These are phyloP conservation scores for Coccomyxa subellipsoidea DNA, from an alignment of 163 green algal species.

Conservation along the genomic window DNA sequence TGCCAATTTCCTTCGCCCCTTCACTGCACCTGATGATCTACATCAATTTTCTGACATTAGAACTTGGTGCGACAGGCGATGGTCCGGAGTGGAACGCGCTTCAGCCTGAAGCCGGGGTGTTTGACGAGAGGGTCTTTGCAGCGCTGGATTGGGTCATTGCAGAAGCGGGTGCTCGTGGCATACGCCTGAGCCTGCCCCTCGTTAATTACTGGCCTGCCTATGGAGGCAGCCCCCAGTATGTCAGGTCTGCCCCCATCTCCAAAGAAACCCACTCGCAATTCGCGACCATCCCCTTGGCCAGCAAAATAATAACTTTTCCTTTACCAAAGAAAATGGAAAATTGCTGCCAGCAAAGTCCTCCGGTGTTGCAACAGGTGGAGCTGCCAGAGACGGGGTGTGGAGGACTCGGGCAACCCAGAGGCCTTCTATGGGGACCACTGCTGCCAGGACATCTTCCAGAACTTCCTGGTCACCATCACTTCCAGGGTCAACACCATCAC, in stretches of 20 bases:
- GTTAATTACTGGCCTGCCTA: constrained; percentile 78
- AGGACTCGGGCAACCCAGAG: constrained; percentile 13
- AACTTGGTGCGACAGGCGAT: constrained; percentile 11
- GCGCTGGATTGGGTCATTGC: constrained; percentile 52
- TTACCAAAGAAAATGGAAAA: no score
- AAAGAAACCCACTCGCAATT: background rate
- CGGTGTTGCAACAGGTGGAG: constrained; percentile 20
- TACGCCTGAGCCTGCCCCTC: constrained; percentile 59
- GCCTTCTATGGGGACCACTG: constrained; percentile 45
- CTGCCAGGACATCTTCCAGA: constrained; percentile 41
- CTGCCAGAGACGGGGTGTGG: constrained; percentile 11
- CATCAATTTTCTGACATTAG: no score
- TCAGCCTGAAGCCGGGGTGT: constrained; percentile 36
- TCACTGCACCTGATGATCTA: no score
- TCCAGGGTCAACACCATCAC: constrained; percentile 38
- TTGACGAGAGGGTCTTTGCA: constrained; percentile 43
- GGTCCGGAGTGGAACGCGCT: constrained; percentile 49
- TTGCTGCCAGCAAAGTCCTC: no score
- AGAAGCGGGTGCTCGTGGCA: constrained; percentile 26
- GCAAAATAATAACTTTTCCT: no score
- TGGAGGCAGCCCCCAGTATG: constrained; percentile 52
- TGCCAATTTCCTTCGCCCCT: no score
- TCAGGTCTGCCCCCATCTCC: constrained; percentile 18
- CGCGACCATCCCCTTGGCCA: no score
- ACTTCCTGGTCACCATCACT: constrained; percentile 34